Percentiles rank a stretch among this genome's conserved stretches.
Evolutionary conservation across 78 protist genomes (phyloP).

Genomic region (Pigoraptor vietnamica): DNA sequence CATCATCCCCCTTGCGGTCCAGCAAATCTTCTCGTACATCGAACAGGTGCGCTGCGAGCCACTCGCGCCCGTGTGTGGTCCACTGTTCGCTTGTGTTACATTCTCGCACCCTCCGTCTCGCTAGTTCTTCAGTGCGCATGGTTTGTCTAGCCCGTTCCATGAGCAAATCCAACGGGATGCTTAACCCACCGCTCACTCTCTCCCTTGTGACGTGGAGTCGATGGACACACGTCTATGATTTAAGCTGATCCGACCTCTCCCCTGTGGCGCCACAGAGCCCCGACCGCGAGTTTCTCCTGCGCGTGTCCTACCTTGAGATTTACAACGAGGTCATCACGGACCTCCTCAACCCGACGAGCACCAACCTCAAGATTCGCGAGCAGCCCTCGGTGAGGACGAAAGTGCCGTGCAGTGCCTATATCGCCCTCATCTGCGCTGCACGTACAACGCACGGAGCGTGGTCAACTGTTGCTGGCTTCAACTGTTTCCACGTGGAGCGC

Average conservation of each 20-base stretch:
- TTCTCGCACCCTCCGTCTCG: too few relatives aligned
- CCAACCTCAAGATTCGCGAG: constrained; percentile 47
- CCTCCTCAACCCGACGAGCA: neutral
- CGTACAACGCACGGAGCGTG: too few relatives aligned
- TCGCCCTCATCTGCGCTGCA: too few relatives aligned
- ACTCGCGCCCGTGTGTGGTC: neutral
- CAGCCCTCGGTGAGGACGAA: neutral
- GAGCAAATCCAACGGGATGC: too few relatives aligned
- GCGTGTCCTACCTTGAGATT: constrained; percentile 71
- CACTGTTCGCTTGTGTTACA: neutral
- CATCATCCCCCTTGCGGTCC: constrained; percentile 43
- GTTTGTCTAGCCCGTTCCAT: too few relatives aligned
- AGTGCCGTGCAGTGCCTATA: too few relatives aligned
- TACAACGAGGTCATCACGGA: constrained; percentile 60
- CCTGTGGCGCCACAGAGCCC: neutral
- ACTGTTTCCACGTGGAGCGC: too few relatives aligned
- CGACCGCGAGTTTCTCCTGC: constrained; percentile 48
- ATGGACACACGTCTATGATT: too few relatives aligned
- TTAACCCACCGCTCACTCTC: neutral
- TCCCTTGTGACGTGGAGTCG: neutral
- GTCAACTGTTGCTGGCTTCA: too few relatives aligned
- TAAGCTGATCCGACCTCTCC: too few relatives aligned
- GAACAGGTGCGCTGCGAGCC: neutral
- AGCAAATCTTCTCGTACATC: constrained; percentile 40
- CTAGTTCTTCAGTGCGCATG: neutral